Evolutionary conservation across 805 yeast species (phyloP).

Genomic region (Candida stauntonica): DNA sequence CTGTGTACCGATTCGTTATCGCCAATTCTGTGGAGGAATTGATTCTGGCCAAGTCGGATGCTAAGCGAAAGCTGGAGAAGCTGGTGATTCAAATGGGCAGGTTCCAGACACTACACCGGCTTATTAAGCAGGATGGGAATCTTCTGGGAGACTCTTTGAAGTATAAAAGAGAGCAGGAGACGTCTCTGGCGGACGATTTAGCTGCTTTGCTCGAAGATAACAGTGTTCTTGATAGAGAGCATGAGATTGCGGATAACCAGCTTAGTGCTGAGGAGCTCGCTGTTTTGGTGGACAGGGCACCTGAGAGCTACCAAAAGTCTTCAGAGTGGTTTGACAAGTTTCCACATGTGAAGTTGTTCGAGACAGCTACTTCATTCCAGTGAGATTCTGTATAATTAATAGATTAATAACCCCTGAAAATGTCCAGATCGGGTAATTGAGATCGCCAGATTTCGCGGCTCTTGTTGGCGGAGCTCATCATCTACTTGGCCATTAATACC

Average conservation of each 20-base stretch:
- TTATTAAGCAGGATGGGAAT: constrained; percentile 31
- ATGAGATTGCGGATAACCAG: constrained; percentile 21
- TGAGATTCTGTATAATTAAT: not conserved
- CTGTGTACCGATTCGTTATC: constrained; percentile 73
- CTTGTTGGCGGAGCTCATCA: too few species aligned
- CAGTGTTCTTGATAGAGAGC: constrained; percentile 35
- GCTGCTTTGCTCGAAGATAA: constrained; percentile 36
- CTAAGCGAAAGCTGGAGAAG: constrained; percentile 74
- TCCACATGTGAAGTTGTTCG: constrained; percentile 36
- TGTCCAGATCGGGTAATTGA: not conserved
- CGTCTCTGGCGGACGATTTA: constrained; percentile 36
- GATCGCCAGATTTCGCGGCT: too few species aligned
- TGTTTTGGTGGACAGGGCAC: constrained; percentile 47
- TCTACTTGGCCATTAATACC: too few species aligned
- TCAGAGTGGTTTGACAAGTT: constrained; percentile 22
- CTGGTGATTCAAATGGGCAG: constrained; percentile 67
- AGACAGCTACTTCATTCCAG: constrained; percentile 25
- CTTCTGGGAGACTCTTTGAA: constrained; percentile 18
- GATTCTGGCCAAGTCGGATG: constrained; percentile 70
- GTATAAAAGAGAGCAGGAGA: constrained; percentile 25
- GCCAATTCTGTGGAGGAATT: constrained; percentile 81
- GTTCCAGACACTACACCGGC: constrained; percentile 40
- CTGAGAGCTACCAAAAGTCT: constrained; percentile 35
- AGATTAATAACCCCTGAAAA: not conserved
- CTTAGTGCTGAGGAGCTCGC: constrained; percentile 37